A percentile compares a stretch with the other conserved stretches of the same genome.
Conservation (phyloP, 2,329 filamentous ascomycete species). For the Aspergillus pseudoviridinutans region DNA sequence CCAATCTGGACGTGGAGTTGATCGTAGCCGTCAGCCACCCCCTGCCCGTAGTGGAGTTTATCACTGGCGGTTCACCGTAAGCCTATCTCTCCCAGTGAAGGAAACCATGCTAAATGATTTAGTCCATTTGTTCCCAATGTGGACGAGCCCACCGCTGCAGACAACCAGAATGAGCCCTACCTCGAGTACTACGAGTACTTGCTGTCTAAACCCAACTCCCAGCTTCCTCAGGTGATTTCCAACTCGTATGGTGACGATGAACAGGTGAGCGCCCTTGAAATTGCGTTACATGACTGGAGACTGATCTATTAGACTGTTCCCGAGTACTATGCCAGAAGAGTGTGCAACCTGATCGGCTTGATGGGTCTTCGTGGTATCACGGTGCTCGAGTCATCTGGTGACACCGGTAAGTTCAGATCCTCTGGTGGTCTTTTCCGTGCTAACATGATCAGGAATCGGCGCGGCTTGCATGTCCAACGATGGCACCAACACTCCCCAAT, state of each 20-base stretch:
- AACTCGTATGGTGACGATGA: conserved; percentile 67
- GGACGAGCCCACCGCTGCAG: conserved; percentile 26
- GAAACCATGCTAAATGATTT: neutral
- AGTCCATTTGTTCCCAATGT: conserved; percentile 49
- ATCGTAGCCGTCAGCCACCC: conserved; percentile 54
- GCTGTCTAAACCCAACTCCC: conserved; percentile 44
- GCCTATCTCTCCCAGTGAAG: neutral
- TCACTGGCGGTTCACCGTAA: conserved; percentile 51
- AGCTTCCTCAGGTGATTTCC: conserved; percentile 59
- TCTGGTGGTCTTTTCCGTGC: neutral
- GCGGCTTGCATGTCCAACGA: conserved; percentile 57
- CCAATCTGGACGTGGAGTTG: conserved; percentile 58
- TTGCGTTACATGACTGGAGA: neutral
- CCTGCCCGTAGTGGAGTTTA: conserved; percentile 53
- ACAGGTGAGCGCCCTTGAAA: conserved; percentile 14
- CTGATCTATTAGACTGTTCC: conserved; percentile 53
- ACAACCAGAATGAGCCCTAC: conserved; percentile 65
- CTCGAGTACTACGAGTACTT: conserved; percentile 59
- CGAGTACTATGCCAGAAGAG: conserved; percentile 55
- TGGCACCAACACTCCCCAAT: conserved; percentile 52
- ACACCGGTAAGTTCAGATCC: conserved; percentile 30
- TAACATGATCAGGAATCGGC: conserved; percentile 46
- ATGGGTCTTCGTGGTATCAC: conserved; percentile 65
- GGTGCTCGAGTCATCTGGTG: conserved; percentile 60
- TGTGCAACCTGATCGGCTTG: conserved; percentile 62